Evolutionary conservation across 2,329 filamentous ascomycete genomes (phyloP).

Genomic region (Microdochium bolleyi): DNA sequence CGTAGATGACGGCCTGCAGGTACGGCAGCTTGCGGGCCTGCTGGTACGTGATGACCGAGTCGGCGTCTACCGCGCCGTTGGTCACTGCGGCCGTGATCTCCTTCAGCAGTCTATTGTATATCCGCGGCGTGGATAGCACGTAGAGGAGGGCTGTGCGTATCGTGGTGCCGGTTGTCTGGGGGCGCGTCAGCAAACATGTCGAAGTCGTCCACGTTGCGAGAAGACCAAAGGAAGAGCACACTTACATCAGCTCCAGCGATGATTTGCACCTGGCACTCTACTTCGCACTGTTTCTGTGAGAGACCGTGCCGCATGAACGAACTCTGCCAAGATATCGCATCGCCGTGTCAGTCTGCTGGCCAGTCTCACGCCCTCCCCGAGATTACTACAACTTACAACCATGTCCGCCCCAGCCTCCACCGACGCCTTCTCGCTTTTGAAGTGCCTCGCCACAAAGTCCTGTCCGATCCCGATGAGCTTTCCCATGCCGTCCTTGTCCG

Average conservation of each 20-base stretch:
- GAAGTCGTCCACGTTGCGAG: background rate
- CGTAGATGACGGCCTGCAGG: conserved; percentile 27
- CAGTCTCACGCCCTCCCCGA: too few species aligned
- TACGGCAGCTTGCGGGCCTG: conserved; percentile 24
- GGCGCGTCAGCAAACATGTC: conserved; percentile 14
- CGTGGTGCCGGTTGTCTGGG: conserved; percentile 41
- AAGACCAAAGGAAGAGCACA: background rate
- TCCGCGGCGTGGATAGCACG: conserved; percentile 33
- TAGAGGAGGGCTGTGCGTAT: conserved; percentile 38
- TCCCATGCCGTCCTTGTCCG: conserved; percentile 13
- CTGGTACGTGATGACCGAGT: conserved; percentile 16
- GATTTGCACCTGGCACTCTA: conserved; percentile 18
- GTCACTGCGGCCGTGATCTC: conserved; percentile 30
- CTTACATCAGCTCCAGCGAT: conserved; percentile 6
- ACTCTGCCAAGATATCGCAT: conserved; percentile 9
- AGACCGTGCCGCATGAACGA: conserved; percentile 23
- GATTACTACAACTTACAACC: conserved; percentile 9
- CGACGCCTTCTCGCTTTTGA: conserved; percentile 3
- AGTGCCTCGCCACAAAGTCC: conserved; percentile 7
- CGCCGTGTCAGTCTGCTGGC: background rate
- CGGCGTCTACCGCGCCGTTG: conserved; percentile 15
- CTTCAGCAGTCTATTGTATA: conserved; percentile 31
- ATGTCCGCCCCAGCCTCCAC: conserved; percentile 7
- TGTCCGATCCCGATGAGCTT: conserved; percentile 8
- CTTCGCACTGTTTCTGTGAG: conserved; percentile 16